Evolutionary conservation across 768 basidiomycete species (phyloP).

Genomic region (Pleurotus djamor): DNA sequence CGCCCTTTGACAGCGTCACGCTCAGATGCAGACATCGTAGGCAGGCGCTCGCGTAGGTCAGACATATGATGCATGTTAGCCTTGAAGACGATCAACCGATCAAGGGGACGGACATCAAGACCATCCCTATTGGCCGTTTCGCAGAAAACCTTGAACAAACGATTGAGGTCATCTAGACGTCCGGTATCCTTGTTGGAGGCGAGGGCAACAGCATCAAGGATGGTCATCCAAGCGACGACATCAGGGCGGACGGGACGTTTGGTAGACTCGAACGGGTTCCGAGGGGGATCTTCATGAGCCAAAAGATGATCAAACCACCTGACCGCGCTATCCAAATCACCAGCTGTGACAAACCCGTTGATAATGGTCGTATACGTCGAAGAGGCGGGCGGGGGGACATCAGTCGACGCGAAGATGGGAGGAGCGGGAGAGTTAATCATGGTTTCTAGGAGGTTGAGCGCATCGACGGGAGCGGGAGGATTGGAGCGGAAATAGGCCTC

Average conservation of each 20-base stretch:
- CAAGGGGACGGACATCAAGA: conserved; percentile 28
- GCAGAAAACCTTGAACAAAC: conserved; percentile 42
- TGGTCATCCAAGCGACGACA: conserved; percentile 48
- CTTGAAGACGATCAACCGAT: conserved; percentile 40
- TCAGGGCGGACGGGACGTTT: conserved; percentile 50
- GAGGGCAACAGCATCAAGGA: conserved; percentile 55
- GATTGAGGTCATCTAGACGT: conserved; percentile 54
- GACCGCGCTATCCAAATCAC: conserved; percentile 62
- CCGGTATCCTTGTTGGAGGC: conserved; percentile 20
- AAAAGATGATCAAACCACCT: conserved; percentile 73
- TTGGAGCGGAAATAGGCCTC: conserved; percentile 67
- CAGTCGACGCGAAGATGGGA: conserved; percentile 27
- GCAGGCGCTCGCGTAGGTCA: conserved; percentile 6
- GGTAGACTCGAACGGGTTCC: conserved; percentile 38
- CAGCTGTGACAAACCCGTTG: conserved; percentile 57
- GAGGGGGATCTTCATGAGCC: conserved; percentile 29
- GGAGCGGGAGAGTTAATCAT: conserved; percentile 59
- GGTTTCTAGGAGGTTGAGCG: conserved; percentile 60
- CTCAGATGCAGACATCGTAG: neutral
- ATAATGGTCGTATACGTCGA: conserved; percentile 68
- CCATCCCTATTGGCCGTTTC: conserved; percentile 30
- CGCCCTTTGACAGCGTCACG: neutral
- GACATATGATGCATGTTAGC: conserved; percentile 36
- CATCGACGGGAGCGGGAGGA: conserved; percentile 47
- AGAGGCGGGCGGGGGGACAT: conserved; percentile 55